Conservation (phyloP, 1,284 basidiomycete genomes). For the Ganoderma resinaceum region DNA sequence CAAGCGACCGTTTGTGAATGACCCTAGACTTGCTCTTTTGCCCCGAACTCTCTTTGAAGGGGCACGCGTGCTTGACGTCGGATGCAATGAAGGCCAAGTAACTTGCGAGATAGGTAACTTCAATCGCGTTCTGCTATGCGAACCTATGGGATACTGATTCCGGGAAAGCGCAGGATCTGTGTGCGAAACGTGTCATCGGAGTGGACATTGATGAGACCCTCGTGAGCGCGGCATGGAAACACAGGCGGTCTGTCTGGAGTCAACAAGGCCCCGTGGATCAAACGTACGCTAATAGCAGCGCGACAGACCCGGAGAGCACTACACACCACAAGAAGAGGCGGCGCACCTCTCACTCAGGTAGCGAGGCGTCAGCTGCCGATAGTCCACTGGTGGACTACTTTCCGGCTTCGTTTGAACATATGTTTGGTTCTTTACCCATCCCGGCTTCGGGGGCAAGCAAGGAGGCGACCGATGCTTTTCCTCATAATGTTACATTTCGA, state of each 20-base stretch:
- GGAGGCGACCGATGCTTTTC: slow-evolving; percentile 54
- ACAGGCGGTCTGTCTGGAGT: slow-evolving; percentile 73
- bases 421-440: slow-evolving; percentile 75
- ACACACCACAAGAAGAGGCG: slow-evolving; percentile 37
- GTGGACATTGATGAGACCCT: slow-evolving; percentile 84
- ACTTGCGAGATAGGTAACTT: slow-evolving; percentile 78
- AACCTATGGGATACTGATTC: neutral
- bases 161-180: slow-evolving; percentile 63
- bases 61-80: slow-evolving; percentile 76
- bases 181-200: slow-evolving; percentile 70
- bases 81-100: slow-evolving; percentile 85
- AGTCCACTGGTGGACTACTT: slow-evolving; percentile 58
- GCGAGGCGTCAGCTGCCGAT: slow-evolving; percentile 19
- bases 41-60: slow-evolving; percentile 58
- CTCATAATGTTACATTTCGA: slow-evolving; percentile 77
- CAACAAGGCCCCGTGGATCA: slow-evolving; percentile 52
- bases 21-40: slow-evolving; percentile 67
- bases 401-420: slow-evolving; percentile 75
- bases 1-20: slow-evolving; percentile 64
- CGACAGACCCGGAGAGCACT: neutral
- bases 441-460: slow-evolving; percentile 44
- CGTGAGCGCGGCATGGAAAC: slow-evolving; percentile 74
- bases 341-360: neutral
- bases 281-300: neutral
- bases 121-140: neutral